These are phyloP conservation scores for Kentomonas sorsogonicus DNA, from an alignment of 208 protist species.

Conservation along the genomic window DNA sequence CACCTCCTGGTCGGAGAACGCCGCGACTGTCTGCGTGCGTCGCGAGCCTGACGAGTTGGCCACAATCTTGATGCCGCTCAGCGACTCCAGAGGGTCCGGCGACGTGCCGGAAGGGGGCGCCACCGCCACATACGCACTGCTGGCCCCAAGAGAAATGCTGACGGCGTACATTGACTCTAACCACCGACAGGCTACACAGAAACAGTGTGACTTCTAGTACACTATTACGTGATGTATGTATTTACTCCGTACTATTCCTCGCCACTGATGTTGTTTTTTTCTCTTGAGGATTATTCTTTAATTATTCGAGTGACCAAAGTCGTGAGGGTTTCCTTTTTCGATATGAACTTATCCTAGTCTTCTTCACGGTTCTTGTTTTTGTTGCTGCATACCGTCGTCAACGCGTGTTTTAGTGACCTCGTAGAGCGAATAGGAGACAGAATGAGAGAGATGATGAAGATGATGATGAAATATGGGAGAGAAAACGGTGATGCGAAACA, in stretches of 20 bases:
- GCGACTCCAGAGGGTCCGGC: conserved; percentile 3
- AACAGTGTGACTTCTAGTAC: conserved; percentile 6
- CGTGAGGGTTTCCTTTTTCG: too few species aligned
- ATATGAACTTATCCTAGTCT: too few species aligned
- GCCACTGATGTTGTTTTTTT: too few species aligned
- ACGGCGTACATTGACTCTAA: conserved; percentile 58
- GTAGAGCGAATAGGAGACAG: conserved; percentile 11
- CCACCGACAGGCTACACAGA: conserved; percentile 11
- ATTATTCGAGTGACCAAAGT: too few species aligned
- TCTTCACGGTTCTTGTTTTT: too few species aligned
- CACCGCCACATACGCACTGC: conserved; percentile 68
- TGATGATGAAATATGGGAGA: too few species aligned
- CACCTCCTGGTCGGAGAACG: conserved; percentile 66
- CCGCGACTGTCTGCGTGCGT: conserved; percentile 56
- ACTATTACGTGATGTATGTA: too few species aligned
- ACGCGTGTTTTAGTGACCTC: too few species aligned
- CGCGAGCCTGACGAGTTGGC: conserved; percentile 80
- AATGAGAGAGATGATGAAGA: conserved; percentile 7
- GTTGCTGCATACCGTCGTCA: too few species aligned
- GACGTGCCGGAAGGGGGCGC: conserved; percentile 20
- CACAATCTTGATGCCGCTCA: conserved; percentile 46
- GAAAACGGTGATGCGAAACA: background rate
- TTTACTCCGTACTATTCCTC: too few species aligned
- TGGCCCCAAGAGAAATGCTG: conserved; percentile 74
- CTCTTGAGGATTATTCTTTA: too few species aligned